A percentile compares a stretch with the other conserved stretches of the same genome.
phyloP scores from a whole-genome alignment of 352 stramenopile species.

The Saprolegnia diclina region DNA sequence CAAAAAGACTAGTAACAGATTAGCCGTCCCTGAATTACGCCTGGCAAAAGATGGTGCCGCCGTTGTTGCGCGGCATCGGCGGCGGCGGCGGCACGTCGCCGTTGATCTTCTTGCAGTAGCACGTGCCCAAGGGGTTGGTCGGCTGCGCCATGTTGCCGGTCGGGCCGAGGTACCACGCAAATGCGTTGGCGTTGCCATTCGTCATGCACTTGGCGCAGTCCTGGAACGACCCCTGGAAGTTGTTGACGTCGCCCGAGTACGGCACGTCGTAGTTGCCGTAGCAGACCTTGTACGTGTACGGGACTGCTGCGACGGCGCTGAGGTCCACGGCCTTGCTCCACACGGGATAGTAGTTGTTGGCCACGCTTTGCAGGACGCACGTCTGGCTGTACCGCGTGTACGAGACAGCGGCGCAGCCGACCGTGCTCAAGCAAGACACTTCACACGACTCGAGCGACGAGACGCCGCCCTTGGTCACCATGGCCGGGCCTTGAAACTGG shows the following conservation, averaged over 20 bases:
- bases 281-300: background rate
- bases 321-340: conserved; percentile 11
- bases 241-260: background rate
- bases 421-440: background rate
- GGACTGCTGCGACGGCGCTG: background rate
- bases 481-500: background rate
- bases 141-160: background rate
- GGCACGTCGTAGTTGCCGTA: background rate
- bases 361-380: background rate
- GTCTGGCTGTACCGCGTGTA: conserved; percentile 1
- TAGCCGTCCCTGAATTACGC: background rate
- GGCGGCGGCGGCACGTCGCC: background rate
- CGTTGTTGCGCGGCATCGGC: background rate
- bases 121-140: background rate
- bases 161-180: conserved; percentile 2
- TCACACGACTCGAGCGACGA: background rate
- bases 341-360: background rate
- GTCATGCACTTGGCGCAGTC: conserved; percentile 20
- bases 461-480: no score
- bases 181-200: conserved; percentile 12
- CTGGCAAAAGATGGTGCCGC: background rate
- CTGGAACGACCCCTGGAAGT: conserved; percentile 14
- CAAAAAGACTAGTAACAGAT: no score
- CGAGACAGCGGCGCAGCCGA: background rate
- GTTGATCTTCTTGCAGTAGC: conserved; percentile 14